These are phyloP conservation scores for Dictyophora rubrovolvata DNA, from an alignment of 768 basidiomycete species.

Conservation along the genomic window DNA sequence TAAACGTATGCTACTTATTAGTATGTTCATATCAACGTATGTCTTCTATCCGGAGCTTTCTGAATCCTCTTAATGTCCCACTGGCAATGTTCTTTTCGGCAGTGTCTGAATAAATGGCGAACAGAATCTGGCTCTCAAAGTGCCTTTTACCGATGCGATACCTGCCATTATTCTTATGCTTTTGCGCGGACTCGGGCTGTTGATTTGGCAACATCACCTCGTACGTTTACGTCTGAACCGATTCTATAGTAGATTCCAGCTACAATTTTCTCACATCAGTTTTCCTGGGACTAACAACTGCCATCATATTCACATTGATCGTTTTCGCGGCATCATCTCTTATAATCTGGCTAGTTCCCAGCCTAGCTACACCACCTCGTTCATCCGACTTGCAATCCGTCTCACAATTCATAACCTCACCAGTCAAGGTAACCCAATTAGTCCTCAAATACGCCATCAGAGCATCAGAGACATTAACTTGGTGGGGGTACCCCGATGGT, in stretches of 20 bases:
- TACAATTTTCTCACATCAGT: constrained; percentile 30
- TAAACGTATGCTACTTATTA: constrained; percentile 18
- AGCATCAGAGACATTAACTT: constrained; percentile 20
- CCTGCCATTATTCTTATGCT: constrained; percentile 69
- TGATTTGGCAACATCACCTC: constrained; percentile 70
- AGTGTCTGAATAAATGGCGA: constrained; percentile 67
- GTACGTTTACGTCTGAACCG: constrained; percentile 26
- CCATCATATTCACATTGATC: constrained; percentile 50
- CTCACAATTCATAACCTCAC: constrained; percentile 36
- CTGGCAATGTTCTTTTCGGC: background rate
- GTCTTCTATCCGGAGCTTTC: background rate
- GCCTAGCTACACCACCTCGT: constrained; percentile 44
- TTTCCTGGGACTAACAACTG: constrained; percentile 50
- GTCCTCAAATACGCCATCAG: constrained; percentile 53
- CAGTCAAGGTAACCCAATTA: constrained; percentile 48
- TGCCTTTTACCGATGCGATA: constrained; percentile 72
- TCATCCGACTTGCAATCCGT: constrained; percentile 28
- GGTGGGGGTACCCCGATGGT: constrained; percentile 37
- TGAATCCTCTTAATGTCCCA: too few relatives aligned
- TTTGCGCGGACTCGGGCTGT: constrained; percentile 61
- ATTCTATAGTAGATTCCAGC: background rate
- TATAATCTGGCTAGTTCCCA: constrained; percentile 54
- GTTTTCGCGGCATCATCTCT: constrained; percentile 62
- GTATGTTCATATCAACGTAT: constrained; percentile 62
- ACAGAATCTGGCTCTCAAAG: constrained; percentile 47